A percentile compares a stretch with the other conserved stretches of the same genome.
Conservation (phyloP, 352 stramenopile genomes). For the Phytophthora constricta region DNA sequence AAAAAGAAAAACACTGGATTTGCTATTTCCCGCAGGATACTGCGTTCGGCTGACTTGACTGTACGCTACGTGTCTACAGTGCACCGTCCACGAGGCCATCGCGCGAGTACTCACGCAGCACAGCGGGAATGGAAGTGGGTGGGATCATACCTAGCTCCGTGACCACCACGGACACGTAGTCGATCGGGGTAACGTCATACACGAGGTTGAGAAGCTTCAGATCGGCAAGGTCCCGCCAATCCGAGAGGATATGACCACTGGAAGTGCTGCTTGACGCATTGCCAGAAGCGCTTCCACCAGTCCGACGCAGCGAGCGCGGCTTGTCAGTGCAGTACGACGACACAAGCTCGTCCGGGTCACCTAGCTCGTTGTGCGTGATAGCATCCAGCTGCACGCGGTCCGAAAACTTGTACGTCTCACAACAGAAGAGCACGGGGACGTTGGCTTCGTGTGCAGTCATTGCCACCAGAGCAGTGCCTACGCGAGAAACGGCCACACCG, state of each 20-base stretch:
- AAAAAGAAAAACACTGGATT: constrained; percentile 31
- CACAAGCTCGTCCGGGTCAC: constrained; percentile 92
- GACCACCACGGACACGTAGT: constrained; percentile 97
- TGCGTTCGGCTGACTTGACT: constrained; percentile 19
- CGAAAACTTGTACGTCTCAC: constrained; percentile 98
- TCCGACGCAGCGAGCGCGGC: constrained; percentile 38
- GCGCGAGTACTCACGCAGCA: constrained; percentile 94
- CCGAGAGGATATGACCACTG: constrained; percentile 73
- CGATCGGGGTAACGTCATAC: constrained; percentile 97
- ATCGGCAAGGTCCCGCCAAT: constrained; percentile 78
- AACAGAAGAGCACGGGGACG: constrained; percentile 97
- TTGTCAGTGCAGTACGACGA: constrained; percentile 69
- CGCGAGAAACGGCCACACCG: constrained; percentile 90
- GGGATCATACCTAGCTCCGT: constrained; percentile 98
- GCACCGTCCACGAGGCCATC: constrained; percentile 60
- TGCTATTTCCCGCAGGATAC: not conserved
- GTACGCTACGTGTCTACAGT: constrained; percentile 26
- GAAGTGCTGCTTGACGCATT: constrained; percentile 12
- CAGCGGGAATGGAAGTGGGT: constrained; percentile 96
- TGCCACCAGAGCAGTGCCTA: constrained; percentile 93
- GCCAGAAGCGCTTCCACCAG: not conserved
- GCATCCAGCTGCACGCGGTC: constrained; percentile 97
- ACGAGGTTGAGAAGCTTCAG: constrained; percentile 89
- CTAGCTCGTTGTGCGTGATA: constrained; percentile 98
- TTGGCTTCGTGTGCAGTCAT: constrained; percentile 92